Evolutionary conservation across 2,329 filamentous ascomycete genomes (phyloP), one percentile per base, ranked within the genome.

Genomic region (Lachnellula hyalina): DNA sequence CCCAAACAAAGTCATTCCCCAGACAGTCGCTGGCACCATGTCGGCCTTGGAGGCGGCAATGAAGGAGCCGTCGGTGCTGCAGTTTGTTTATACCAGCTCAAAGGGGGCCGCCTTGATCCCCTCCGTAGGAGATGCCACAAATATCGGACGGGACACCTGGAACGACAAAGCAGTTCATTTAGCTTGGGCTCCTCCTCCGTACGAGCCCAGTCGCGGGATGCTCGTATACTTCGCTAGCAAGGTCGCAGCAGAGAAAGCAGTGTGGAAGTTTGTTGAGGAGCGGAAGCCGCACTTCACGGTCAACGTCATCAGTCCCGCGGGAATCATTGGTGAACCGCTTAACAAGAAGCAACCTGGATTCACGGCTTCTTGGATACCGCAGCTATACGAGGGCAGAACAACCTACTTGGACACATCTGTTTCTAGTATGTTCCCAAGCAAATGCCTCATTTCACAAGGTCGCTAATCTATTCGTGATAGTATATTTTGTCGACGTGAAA

Each of bases 151-250:
- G 15, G 66, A 69, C 15, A 69, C 61, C 0, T 76, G 70, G 71
- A 73, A 72, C 44, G 67, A 73, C 12, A 57, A 55, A 2, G 66
- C 64, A 6, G 55, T 71, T 15, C 58, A 70, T 23, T 41, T 49
- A 4, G 73, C 74, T 1, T 73, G 72, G 68, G 67, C 67, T 14
- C 68, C 68, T 2, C 70, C 68, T 3, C 72, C 69, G 0, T 74
- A 72, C 34, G 61, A 59, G 0, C 21, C 28, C 1, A 40, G 46
- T 2, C 51, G 59, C 21, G 46, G n/a, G 1, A 53, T 46, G 48
- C 51, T 61, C 0, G 66, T 69, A 1, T 76, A 77, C 49, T 59
- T 58, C 0, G 72, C 74, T 0, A 74, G 72, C 53, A 77, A 77
- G 54, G 58, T 66, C 1, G 67, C 70, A 34, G 64, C 64, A 0